phyloP scores from a whole-genome alignment of 1,284 basidiomycete species.

The Melampsora larici-populina region DNA sequence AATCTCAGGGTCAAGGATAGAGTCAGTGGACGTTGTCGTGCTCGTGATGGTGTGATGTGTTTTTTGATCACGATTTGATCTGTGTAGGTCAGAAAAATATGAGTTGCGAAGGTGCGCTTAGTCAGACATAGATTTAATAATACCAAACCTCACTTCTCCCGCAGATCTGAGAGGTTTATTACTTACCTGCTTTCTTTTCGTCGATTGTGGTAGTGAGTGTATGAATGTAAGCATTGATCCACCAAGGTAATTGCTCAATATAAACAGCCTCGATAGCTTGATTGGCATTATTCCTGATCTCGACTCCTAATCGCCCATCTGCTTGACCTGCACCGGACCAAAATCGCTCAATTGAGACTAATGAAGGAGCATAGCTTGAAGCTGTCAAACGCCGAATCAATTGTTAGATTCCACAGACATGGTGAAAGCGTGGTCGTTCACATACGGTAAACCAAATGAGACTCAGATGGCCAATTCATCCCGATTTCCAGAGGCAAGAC shows the following conservation, averaged over 20 bases:
- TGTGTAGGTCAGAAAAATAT: conserved; percentile 49
- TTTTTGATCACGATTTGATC: conserved; percentile 64
- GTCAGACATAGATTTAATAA: too few relatives aligned
- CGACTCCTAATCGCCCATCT: conserved; percentile 69
- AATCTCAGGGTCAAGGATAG: conserved; percentile 69
- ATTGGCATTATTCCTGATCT: conserved; percentile 63
- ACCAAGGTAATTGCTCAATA: conserved; percentile 89
- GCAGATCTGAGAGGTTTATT: neutral
- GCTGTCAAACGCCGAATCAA: conserved; percentile 48
- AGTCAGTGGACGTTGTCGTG: conserved; percentile 67
- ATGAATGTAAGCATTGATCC: conserved; percentile 81
- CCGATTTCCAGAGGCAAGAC: conserved; percentile 46
- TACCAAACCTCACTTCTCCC: too few relatives aligned
- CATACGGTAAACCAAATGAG: conserved; percentile 55
- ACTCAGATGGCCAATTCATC: conserved; percentile 56
- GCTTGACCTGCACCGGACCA: conserved; percentile 73
- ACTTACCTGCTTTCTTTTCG: conserved; percentile 46
- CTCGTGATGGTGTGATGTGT: conserved; percentile 66
- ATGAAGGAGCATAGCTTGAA: conserved; percentile 54
- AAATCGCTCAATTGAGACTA: conserved; percentile 67
- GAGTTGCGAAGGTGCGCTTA: too few relatives aligned
- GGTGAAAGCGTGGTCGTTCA: conserved; percentile 53
- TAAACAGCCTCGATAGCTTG: conserved; percentile 64
- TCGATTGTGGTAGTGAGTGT: conserved; percentile 63
- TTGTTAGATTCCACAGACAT: conserved; percentile 57